Conservation (phyloP, 345 rosid species). For the Camelina neglecta region DNA sequence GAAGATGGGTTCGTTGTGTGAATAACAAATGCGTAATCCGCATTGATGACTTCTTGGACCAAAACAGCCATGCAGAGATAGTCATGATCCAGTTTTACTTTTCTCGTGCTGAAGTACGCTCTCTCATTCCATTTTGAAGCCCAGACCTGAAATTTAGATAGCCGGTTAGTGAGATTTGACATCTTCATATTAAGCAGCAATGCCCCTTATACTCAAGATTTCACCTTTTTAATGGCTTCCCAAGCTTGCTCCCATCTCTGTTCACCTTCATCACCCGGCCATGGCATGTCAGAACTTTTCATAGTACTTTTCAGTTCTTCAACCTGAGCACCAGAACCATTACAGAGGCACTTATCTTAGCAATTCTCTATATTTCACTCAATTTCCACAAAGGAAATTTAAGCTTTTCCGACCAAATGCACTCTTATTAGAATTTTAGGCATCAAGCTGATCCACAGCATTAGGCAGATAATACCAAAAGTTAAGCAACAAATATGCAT, state of each 20-base stretch:
- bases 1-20: conserved; percentile 98
- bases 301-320: conserved; percentile 82
- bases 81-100: conserved; percentile 87
- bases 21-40: conserved; percentile 96
- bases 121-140: conserved; percentile 99
- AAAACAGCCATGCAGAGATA: conserved; percentile 98
- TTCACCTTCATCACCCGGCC: conserved; percentile 99
- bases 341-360: conserved; percentile 27
- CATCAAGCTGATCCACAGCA: conserved; percentile 14
- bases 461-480: neutral
- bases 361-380: neutral
- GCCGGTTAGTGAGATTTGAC: conserved; percentile 29
- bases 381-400: neutral
- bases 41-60: conserved; percentile 95
- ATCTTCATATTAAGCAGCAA: conserved; percentile 7
- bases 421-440: neutral
- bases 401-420: neutral
- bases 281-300: conserved; percentile 90
- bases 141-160: conserved; percentile 71
- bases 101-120: conserved; percentile 95
- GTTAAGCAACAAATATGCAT: neutral
- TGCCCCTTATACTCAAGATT: conserved; percentile 12
- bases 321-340: conserved; percentile 58
- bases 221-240: conserved; percentile 93
- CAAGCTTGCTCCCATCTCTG: conserved; percentile 96